Conservation (phyloP, 129 eudicot species). For the Mikania micrantha region DNA sequence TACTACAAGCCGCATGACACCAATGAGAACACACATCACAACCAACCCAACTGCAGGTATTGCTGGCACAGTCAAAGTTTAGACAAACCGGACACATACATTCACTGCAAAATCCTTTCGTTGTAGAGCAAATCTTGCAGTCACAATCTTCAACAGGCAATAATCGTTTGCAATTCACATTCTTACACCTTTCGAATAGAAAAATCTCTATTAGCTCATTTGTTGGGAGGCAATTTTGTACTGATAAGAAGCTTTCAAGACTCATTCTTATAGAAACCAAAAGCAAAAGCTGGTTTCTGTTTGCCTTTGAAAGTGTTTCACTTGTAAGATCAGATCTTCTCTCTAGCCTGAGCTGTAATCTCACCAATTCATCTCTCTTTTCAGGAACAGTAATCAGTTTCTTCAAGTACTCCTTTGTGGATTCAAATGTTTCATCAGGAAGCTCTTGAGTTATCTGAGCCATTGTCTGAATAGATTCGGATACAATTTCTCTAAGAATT, state of each 20-base stretch:
- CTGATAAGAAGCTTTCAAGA: conserved; percentile 49
- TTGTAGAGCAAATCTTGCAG: conserved; percentile 84
- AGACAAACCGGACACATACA: conserved; percentile 92
- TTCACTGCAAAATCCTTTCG: conserved; percentile 81
- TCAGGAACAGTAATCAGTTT: conserved; percentile 47
- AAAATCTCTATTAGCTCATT: conserved; percentile 65
- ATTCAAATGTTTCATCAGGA: conserved; percentile 59
- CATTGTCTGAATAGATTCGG: conserved; percentile 67
- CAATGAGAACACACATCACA: conserved; percentile 88
- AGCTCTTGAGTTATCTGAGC: conserved; percentile 73
- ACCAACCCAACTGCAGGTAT: conserved; percentile 98
- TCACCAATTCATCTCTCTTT: conserved; percentile 50
- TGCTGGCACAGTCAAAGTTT: conserved; percentile 76
- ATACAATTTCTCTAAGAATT: conserved; percentile 66
- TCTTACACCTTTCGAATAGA: conserved; percentile 64
- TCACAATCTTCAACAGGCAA: conserved; percentile 90
- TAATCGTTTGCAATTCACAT: conserved; percentile 57
- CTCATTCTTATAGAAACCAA: conserved; percentile 67
- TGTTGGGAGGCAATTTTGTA: conserved; percentile 31
- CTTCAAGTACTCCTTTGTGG: conserved; percentile 64
- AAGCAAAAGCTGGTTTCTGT: conserved; percentile 53
- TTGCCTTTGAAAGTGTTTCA: conserved; percentile 69
- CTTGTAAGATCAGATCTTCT: conserved; percentile 67
- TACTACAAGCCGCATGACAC: conserved; percentile 82
- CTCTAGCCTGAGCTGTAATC: conserved; percentile 57